Evolutionary conservation across 1,139 yeast species (phyloP).

Genomic region (Debaryomyces sp.): DNA sequence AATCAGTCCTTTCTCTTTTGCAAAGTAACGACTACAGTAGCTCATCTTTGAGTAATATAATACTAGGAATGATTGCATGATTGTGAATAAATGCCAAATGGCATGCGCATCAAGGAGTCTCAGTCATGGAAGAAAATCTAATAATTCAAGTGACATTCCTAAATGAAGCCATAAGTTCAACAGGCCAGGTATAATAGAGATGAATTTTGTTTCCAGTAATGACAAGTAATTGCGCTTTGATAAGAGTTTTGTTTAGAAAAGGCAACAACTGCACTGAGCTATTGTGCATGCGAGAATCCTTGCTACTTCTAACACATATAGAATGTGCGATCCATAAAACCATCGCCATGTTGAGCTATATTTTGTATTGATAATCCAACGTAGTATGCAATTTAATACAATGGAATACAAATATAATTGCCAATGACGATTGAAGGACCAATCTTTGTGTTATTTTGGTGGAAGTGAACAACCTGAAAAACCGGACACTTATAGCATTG

Average conservation of each 20-base stretch:
- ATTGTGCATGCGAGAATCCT: conserved; percentile 29
- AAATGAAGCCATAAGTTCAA: conserved; percentile 36
- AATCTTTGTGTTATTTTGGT: conserved; percentile 9
- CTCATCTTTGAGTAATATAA: neutral
- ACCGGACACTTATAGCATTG: conserved; percentile 38
- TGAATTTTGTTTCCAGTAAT: conserved; percentile 27
- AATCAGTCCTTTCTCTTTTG: conserved; percentile 20
- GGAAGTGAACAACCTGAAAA: conserved; percentile 27
- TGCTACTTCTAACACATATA: conserved; percentile 18
- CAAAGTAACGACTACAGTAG: conserved; percentile 8
- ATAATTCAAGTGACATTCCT: conserved; percentile 42
- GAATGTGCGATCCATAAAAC: conserved; percentile 42
- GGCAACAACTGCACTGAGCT: conserved; percentile 45
- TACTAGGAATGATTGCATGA: conserved; percentile 18
- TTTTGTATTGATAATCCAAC: conserved; percentile 49
- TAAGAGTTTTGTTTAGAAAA: conserved; percentile 40
- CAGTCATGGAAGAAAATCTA: conserved; percentile 39
- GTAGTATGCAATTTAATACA: conserved; percentile 26
- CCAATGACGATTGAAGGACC: conserved; percentile 16
- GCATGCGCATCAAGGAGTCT: conserved; percentile 46
- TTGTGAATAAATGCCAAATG: conserved; percentile 48
- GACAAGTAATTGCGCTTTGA: conserved; percentile 33
- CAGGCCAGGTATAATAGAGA: conserved; percentile 41
- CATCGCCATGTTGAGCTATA: conserved; percentile 33
- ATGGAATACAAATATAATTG: conserved; percentile 29